Evolutionary conservation across 2,329 filamentous ascomycete genomes (phyloP).

Genomic region (Microcyclospora pomicola): DNA sequence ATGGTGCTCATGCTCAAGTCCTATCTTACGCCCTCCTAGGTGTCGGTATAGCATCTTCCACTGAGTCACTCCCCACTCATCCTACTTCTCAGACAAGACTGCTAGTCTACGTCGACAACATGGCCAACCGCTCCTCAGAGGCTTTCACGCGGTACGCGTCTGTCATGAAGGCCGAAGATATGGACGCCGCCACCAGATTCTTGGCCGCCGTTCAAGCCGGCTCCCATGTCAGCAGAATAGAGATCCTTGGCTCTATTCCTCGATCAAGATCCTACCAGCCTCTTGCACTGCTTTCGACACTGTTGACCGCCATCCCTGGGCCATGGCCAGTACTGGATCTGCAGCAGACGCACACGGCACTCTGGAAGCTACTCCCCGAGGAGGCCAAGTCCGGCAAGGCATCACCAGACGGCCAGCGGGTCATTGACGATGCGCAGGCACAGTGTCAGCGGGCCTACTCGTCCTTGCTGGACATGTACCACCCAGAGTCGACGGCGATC

Average conservation of each 20-base stretch:
- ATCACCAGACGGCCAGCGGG: slow-evolving; percentile 4
- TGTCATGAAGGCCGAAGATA: too few species aligned
- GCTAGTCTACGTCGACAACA: too few species aligned
- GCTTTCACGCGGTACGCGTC: too few species aligned
- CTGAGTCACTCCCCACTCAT: too few species aligned
- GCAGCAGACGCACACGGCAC: slow-evolving; percentile 22
- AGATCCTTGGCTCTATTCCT: slow-evolving; percentile 10
- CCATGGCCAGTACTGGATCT: slow-evolving; percentile 19
- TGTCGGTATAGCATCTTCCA: too few species aligned
- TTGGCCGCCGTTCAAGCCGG: background rate
- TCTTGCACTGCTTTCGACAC: slow-evolving; percentile 13
- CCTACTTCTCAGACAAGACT: too few species aligned
- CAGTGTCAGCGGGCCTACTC: slow-evolving; percentile 18
- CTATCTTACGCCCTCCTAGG: too few species aligned
- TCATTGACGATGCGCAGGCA: slow-evolving; percentile 11
- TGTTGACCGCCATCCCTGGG: slow-evolving; percentile 11
- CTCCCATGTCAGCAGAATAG: background rate
- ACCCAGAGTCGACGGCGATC: slow-evolving; percentile 9
- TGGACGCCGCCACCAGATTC: background rate
- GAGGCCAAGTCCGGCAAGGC: slow-evolving; percentile 19
- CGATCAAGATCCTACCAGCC: slow-evolving; percentile 12
- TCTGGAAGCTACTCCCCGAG: slow-evolving; percentile 28
- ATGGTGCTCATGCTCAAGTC: too few species aligned
- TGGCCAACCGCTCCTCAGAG: too few species aligned
- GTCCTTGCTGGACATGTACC: slow-evolving; percentile 16